Conservation (phyloP, 2,329 filamentous ascomycete species). For the Alternaria novae-zelandiae region DNA sequence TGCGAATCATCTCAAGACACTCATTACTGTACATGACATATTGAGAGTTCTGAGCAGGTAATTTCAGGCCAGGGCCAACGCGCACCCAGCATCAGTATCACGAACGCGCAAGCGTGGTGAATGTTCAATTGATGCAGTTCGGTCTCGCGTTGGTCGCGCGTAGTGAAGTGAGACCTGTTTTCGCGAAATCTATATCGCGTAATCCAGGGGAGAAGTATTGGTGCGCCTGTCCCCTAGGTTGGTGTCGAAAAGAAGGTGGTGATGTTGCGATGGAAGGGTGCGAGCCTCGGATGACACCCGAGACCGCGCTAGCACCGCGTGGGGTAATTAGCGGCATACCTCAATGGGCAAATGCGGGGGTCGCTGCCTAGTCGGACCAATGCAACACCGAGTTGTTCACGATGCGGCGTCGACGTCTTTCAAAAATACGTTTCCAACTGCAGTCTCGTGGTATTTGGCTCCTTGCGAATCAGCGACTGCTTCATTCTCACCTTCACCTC, state of each 20-base stretch:
- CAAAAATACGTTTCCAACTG: not conserved
- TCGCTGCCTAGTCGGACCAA: not conserved
- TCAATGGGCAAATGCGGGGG: not conserved
- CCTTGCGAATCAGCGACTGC: not conserved
- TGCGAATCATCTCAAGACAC: not conserved
- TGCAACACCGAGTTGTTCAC: not conserved
- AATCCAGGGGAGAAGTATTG: not conserved
- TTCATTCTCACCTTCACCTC: not conserved
- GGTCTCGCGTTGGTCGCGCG: not conserved
- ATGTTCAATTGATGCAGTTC: not conserved
- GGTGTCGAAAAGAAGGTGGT: not conserved
- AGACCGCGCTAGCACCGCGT: not conserved
- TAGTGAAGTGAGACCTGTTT: not conserved
- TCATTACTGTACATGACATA: not conserved
- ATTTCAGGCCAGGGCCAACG: accelerated
- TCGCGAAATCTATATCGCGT: accelerated
- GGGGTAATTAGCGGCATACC: constrained; percentile 3
- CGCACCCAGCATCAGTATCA: not conserved
- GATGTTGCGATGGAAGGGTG: not conserved
- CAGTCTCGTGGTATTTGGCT: not conserved
- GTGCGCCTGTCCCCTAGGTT: not conserved
- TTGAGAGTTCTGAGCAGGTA: not conserved
- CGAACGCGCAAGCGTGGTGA: not conserved
- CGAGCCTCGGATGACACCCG: not conserved
- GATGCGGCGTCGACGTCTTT: not conserved